A percentile compares a stretch with the other conserved stretches of the same genome.
phyloP scores from a whole-genome alignment of 768 basidiomycete species.

The Boletus sensibilis region DNA sequence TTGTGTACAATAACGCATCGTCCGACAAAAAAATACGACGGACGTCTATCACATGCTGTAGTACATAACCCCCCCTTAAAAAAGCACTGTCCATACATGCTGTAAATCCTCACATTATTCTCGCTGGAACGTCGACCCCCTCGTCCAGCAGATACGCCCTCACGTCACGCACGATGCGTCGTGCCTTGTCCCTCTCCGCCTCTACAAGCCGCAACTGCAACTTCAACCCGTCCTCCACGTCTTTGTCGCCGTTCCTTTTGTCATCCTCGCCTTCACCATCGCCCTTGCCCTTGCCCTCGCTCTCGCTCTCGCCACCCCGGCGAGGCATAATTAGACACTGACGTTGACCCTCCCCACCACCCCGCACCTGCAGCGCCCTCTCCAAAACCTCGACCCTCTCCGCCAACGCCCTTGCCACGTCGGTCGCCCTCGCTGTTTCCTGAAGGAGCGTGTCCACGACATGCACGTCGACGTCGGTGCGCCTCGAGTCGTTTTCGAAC shows the following conservation, averaged over 20 bases:
- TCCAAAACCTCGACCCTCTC: conserved; percentile 29
- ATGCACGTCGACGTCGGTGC: background rate
- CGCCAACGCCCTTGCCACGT: conserved; percentile 14
- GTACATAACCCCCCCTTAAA: background rate
- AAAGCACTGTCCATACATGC: background rate
- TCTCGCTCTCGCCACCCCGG: background rate
- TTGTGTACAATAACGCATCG: background rate
- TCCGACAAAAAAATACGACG: background rate
- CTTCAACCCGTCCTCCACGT: conserved; percentile 9
- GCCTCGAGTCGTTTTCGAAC: background rate
- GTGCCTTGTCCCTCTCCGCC: conserved; percentile 22
- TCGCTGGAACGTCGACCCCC: background rate
- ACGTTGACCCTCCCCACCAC: background rate
- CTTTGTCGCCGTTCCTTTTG: background rate
- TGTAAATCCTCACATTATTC: background rate
- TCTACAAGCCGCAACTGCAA: conserved; percentile 15
- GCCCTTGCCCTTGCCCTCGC: background rate
- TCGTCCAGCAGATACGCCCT: conserved; percentile 18
- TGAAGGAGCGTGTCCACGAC: conserved; percentile 18
- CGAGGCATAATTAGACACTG: background rate
- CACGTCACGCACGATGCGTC: conserved; percentile 15
- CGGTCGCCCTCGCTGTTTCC: conserved; percentile 18
- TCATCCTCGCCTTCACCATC: no score
- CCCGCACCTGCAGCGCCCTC: conserved; percentile 11
- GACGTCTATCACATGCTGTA: background rate